Evolutionary conservation across 768 basidiomycete genomes (phyloP).

Genomic region (Boletus rufocinnamomeus): DNA sequence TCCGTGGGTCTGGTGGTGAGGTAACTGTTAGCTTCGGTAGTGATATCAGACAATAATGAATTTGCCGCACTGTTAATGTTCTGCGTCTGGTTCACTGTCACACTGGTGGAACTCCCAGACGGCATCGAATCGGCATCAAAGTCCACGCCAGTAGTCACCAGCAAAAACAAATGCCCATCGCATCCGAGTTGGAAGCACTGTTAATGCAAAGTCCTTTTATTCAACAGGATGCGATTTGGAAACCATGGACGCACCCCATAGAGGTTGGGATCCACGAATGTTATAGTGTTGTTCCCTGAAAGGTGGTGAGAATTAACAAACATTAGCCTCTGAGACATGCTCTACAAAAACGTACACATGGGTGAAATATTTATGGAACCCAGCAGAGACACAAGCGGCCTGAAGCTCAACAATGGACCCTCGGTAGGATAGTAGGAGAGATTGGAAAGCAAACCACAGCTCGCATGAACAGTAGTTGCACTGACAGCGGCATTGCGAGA

Average conservation of each 20-base stretch:
- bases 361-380: neutral
- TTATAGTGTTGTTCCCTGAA: neutral
- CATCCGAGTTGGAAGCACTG: neutral
- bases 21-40: neutral
- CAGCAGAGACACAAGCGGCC: neutral
- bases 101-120: neutral
- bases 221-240: neutral
- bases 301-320: neutral
- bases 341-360: neutral
- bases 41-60: neutral
- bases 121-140: neutral
- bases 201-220: neutral
- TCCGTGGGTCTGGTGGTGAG: neutral
- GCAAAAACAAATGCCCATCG: neutral
- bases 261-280: neutral
- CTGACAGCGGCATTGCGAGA: too few relatives aligned
- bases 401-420: too few relatives aligned
- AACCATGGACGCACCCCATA: neutral
- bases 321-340: neutral
- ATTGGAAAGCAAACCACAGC: neutral
- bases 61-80: neutral
- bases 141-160: neutral
- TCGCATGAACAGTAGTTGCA: too few relatives aligned
- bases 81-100: neutral
- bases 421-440: neutral